Base-by-base conservation (phyloP, 352 stramenopile genomes). In the Lagenidium sp. region DNA sequence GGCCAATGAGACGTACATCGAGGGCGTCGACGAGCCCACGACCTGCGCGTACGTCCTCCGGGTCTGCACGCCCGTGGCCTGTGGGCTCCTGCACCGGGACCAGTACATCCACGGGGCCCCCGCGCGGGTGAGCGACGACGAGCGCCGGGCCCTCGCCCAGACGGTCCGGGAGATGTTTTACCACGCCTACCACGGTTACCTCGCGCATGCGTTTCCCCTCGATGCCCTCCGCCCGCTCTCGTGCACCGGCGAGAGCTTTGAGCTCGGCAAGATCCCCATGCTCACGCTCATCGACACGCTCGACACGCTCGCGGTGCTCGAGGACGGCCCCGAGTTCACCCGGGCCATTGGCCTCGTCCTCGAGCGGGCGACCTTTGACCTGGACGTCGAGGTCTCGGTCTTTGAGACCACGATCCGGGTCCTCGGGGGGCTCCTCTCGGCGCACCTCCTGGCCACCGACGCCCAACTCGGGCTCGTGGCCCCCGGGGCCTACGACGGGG, bases 331-430 rank as follows among this genome's bases (percentile, higher is more conserved):
- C 6, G 71, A 86, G 45, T 96, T 96, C 50, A 62, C 65, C 25
- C 64, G 63, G 53, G 78, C 80, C 1, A 69, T 95, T 22, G 31
- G 28, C 21, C 63, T 91, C 34, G 76, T 93, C 11, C 36, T 85
- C 20, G 37, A 56, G 31, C 65, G 66, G 28, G 59, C 73, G 0
- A 44, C 69, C 28, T 97, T 97, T 49, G 60, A 96, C 35, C 44
- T 92, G 16, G 80, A 97, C 53, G 84, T 80, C 1, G 82, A 86
- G 26, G 88, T 97, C 8, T 95, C 80, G 24, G 75, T 97, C 11
- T 97, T 97, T 51, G 91, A 97, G 54, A 95, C 85, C 6, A 97
- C 81, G 18, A 97, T 97, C 53, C 83, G 91, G 28, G 63, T 93
- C 36, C 65, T 97, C 2, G 91, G 91, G 18, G 91, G 91, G 1